Conservation (phyloP, 2,329 filamentous ascomycete species). For the Aciculosporium take region DNA sequence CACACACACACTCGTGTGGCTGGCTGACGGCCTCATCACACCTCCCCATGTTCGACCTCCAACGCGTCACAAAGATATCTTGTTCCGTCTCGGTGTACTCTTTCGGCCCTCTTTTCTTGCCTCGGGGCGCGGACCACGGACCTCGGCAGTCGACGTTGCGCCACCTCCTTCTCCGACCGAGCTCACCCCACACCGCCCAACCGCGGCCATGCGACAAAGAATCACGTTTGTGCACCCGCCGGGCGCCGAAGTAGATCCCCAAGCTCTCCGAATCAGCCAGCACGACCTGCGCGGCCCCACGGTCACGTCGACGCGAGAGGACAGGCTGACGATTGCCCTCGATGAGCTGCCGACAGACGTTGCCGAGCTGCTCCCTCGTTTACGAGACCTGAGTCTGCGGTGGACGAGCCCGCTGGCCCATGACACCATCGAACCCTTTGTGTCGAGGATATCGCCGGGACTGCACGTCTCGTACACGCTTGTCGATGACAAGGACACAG, state of each 20-base stretch:
- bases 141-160: too few species aligned
- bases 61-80: conserved; percentile 5
- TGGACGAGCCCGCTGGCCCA: conserved; percentile 53
- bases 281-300: conserved; percentile 39
- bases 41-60: neutral
- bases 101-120: neutral
- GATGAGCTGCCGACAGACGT: conserved; percentile 61
- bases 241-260: conserved; percentile 50
- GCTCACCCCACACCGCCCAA: neutral
- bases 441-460: conserved; percentile 62
- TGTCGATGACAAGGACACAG: conserved; percentile 6
- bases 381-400: conserved; percentile 61
- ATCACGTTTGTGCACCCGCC: conserved; percentile 63
- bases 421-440: conserved; percentile 51
- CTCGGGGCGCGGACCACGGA: too few species aligned
- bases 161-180: neutral
- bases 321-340: conserved; percentile 59
- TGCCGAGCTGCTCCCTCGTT: conserved; percentile 44
- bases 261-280: conserved; percentile 42
- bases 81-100: neutral
- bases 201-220: conserved; percentile 51
- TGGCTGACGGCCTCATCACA: too few species aligned
- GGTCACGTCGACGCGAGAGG: conserved; percentile 59
- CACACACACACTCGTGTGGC: too few species aligned
- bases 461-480: conserved; percentile 70